Percentiles rank a stretch among this genome's conserved stretches.
phyloP scores from a whole-genome alignment of 345 rosid species.

The Crucihimalaya himalaica region DNA sequence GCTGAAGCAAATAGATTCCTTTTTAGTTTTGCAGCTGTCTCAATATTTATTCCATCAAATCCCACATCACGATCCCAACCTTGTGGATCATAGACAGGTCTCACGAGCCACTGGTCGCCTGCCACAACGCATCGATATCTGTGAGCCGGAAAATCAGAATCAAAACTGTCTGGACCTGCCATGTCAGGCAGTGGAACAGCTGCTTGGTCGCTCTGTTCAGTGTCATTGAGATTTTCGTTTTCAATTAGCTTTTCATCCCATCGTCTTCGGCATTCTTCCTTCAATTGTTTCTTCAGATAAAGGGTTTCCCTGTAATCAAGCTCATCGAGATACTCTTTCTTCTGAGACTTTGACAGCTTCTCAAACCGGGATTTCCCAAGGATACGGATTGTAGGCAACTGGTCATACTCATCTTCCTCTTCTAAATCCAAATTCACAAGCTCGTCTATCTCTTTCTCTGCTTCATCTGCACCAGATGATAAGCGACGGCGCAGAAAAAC shows the following conservation, averaged over 20 bases:
- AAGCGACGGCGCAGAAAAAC: constrained; percentile 64
- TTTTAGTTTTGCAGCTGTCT: constrained; percentile 59
- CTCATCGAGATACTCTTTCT: constrained; percentile 83
- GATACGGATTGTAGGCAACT: constrained; percentile 80
- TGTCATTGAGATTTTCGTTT: constrained; percentile 41
- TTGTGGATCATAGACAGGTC: constrained; percentile 90
- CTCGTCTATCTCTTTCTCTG: constrained; percentile 54
- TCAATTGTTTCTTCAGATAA: constrained; percentile 80
- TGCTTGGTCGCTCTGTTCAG: constrained; percentile 46
- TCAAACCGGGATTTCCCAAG: constrained; percentile 75
- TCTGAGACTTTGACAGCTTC: constrained; percentile 68
- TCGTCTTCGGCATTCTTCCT: constrained; percentile 59
- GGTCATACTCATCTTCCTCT: constrained; percentile 84
- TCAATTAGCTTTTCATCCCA: constrained; percentile 49
- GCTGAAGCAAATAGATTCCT: constrained; percentile 57
- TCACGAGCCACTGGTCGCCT: constrained; percentile 59
- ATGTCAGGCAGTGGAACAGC: constrained; percentile 70
- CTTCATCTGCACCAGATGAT: constrained; percentile 50
- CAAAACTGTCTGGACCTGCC: constrained; percentile 83
- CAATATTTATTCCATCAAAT: constrained; percentile 83
- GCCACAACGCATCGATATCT: constrained; percentile 64
- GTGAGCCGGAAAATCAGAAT: constrained; percentile 63
- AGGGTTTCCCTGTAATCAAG: constrained; percentile 86
- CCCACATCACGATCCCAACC: constrained; percentile 99
- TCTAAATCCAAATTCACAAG: constrained; percentile 52